Conservation (phyloP, 2,329 filamentous ascomycete species). For the Fusarium buxicola region DNA sequence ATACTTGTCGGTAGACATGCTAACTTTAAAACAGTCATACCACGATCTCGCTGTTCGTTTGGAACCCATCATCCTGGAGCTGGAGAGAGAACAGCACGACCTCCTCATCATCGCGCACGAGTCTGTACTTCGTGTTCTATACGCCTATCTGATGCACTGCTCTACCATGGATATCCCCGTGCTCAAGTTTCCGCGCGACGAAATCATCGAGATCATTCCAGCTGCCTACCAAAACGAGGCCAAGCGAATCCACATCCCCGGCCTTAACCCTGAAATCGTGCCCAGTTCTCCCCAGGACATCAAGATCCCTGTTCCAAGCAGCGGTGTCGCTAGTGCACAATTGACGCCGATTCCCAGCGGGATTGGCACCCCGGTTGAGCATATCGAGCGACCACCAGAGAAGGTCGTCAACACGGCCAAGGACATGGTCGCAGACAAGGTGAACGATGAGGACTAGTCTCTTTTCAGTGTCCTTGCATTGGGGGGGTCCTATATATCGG, state of each 20-base stretch:
- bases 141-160: constrained; percentile 98
- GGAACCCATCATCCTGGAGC: constrained; percentile 96
- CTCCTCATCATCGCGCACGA: constrained; percentile 99
- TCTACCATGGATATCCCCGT: constrained; percentile 94
- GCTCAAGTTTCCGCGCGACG: constrained; percentile 92
- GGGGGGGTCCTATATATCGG: background rate
- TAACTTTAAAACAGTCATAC: constrained; percentile 75
- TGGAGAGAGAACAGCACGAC: constrained; percentile 96
- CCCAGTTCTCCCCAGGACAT: constrained; percentile 85
- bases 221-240: constrained; percentile 97
- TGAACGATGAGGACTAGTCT: constrained; percentile 63
- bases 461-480: background rate
- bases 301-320: constrained; percentile 75
- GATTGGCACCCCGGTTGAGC: constrained; percentile 60
- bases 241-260: constrained; percentile 87
- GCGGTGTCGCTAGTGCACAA: constrained; percentile 49
- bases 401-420: constrained; percentile 63
- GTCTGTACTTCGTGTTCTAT: constrained; percentile 94
- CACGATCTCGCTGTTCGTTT: constrained; percentile 98
- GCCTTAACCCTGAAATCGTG: constrained; percentile 72
- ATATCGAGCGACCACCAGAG: constrained; percentile 58
- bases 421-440: constrained; percentile 64
- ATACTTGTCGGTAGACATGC: background rate
- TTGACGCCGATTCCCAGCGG: constrained; percentile 62
- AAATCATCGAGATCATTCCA: constrained; percentile 99